Evolutionary conservation across 495 filamentous ascomycete genomes (phyloP).

Genomic region (Penicillium paradoxum): DNA sequence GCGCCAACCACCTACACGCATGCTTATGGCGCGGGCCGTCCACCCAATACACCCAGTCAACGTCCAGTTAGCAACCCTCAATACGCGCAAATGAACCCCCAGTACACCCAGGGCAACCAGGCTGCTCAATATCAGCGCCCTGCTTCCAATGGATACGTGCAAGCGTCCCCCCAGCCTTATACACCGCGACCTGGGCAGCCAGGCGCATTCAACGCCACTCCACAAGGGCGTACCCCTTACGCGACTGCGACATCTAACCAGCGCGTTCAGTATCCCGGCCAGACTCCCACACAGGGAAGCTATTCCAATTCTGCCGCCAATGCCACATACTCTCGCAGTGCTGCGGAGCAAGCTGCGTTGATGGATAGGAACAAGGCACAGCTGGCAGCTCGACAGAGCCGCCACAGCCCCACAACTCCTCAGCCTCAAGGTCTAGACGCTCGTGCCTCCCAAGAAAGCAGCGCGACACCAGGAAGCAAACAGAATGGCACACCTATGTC

Average conservation of each 20-base stretch:
- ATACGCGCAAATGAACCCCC: conserved; percentile 35
- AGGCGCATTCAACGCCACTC: conserved; percentile 31
- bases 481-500: conserved; percentile 42
- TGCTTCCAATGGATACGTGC: conserved; percentile 37
- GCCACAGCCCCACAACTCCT: conserved; percentile 39
- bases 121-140: conserved; percentile 38
- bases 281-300: conserved; percentile 27
- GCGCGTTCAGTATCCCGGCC: conserved; percentile 11
- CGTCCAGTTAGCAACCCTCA: conserved; percentile 33
- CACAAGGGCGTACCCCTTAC: conserved; percentile 28
- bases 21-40: conserved; percentile 32
- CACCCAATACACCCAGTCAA: conserved; percentile 42
- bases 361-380: conserved; percentile 46
- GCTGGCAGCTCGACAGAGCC: conserved; percentile 30
- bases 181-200: conserved; percentile 39
- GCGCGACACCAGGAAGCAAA: conserved; percentile 36
- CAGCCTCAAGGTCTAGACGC: conserved; percentile 29
- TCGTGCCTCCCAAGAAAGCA: conserved; percentile 32
- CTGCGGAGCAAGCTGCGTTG: conserved; percentile 43
- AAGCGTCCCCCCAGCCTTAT: conserved; percentile 38
- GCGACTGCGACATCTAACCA: conserved; percentile 17
- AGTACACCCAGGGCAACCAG: conserved; percentile 35
- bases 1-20: conserved; percentile 30
- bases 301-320: conserved; percentile 41
- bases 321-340: conserved; percentile 39